These are phyloP conservation scores for Zygoascus hellenicus DNA, from an alignment of 1,139 yeast species.

Conservation along the genomic window DNA sequence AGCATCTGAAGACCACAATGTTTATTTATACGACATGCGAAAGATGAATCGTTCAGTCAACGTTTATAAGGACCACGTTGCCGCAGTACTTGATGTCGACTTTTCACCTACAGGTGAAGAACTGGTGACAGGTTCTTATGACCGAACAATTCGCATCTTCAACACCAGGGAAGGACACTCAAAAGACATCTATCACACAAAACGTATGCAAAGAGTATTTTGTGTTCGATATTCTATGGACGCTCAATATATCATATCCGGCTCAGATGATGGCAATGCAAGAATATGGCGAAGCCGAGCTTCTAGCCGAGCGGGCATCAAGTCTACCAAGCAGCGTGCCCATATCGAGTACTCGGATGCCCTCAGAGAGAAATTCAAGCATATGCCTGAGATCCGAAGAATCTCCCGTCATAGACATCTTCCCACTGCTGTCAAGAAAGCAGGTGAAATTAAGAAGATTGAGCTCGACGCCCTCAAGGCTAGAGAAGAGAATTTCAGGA, in stretches of 20 bases:
- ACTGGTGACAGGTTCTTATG: conserved; percentile 91
- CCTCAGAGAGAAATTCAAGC: conserved; percentile 84
- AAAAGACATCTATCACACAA: conserved; percentile 91
- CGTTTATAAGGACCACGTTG: conserved; percentile 91
- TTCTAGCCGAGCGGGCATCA: conserved; percentile 73
- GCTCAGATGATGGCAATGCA: conserved; percentile 94
- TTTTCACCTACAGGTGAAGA: conserved; percentile 97
- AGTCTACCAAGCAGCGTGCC: conserved; percentile 71
- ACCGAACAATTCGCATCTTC: conserved; percentile 81
- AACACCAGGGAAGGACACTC: conserved; percentile 80
- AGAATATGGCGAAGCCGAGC: conserved; percentile 90
- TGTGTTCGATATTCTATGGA: conserved; percentile 82
- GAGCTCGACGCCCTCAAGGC: conserved; percentile 70
- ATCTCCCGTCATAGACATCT: conserved; percentile 84
- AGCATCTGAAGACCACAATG: conserved; percentile 92
- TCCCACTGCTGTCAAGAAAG: conserved; percentile 81
- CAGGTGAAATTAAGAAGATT: conserved; percentile 72
- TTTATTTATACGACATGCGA: conserved; percentile 94
- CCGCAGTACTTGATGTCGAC: conserved; percentile 92
- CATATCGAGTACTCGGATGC: conserved; percentile 88
- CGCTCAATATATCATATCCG: conserved; percentile 76
- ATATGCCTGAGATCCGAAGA: conserved; percentile 93
- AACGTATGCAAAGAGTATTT: conserved; percentile 94
- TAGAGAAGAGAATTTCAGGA: conserved; percentile 75
- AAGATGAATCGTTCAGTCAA: conserved; percentile 72